Evolutionary conservation across 768 basidiomycete species (phyloP).

Genomic region (Amanita polypyramis): DNA sequence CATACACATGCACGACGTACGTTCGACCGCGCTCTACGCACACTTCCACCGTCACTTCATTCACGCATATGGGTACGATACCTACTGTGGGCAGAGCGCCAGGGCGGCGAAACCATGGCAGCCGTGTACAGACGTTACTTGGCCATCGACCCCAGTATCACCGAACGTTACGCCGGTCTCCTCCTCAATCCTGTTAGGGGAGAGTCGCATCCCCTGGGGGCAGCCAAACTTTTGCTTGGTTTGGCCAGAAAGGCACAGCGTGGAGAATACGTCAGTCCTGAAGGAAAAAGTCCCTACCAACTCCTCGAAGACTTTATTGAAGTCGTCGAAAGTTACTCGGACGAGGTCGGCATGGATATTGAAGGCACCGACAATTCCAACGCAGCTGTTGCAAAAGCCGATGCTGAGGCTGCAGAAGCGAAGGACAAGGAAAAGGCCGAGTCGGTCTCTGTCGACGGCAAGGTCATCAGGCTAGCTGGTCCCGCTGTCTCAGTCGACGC

Average conservation of each 20-base stretch:
- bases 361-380: constrained; percentile 60
- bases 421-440: constrained; percentile 19
- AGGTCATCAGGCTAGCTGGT: constrained; percentile 63
- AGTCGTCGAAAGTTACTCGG: constrained; percentile 80
- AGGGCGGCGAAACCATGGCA: constrained; percentile 70
- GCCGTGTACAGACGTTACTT: constrained; percentile 86
- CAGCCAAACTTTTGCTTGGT: constrained; percentile 81
- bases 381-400: constrained; percentile 34
- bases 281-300: constrained; percentile 94
- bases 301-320: constrained; percentile 89
- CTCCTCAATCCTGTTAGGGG: constrained; percentile 51
- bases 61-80: constrained; percentile 89
- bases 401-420: constrained; percentile 26
- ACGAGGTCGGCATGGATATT: constrained; percentile 85
- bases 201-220: constrained; percentile 74
- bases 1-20: constrained; percentile 89
- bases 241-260: constrained; percentile 76
- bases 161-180: constrained; percentile 66
- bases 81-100: constrained; percentile 81
- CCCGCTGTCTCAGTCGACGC: constrained; percentile 43
- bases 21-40: constrained; percentile 89
- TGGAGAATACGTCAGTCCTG: constrained; percentile 78
- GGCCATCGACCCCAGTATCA: constrained; percentile 66
- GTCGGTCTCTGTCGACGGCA: constrained; percentile 41
- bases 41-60: constrained; percentile 88